Conservation (phyloP, 345 rosid genomes). For the Eucalyptus virginea region DNA sequence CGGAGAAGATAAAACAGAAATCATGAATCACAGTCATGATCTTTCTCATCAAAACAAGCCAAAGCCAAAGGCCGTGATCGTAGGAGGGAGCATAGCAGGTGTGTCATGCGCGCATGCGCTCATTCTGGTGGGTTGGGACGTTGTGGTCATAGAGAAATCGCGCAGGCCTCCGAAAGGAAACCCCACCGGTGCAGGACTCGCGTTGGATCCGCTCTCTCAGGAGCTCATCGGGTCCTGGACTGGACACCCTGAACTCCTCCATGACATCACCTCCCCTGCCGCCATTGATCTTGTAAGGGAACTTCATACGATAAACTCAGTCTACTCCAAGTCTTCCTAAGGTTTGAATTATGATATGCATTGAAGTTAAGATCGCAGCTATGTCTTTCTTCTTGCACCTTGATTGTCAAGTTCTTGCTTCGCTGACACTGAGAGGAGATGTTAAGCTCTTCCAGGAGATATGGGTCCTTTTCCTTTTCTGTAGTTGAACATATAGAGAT, state of each 20-base stretch:
- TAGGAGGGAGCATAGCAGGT: slow-evolving; percentile 81
- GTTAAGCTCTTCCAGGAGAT: background rate
- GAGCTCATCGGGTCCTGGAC: slow-evolving; percentile 54
- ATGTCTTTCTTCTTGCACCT: background rate
- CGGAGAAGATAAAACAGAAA: background rate
- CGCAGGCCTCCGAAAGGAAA: slow-evolving; percentile 45
- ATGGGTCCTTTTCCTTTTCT: background rate
- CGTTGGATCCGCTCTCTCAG: slow-evolving; percentile 35
- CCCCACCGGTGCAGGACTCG: slow-evolving; percentile 77
- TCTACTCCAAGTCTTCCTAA: background rate
- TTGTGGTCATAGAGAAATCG: slow-evolving; percentile 53
- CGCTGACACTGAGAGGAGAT: background rate
- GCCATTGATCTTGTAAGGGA: slow-evolving; percentile 38
- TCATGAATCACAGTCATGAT: background rate
- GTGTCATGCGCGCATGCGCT: slow-evolving; percentile 75
- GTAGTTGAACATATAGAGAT: background rate
- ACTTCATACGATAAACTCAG: background rate
- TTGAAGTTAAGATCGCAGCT: background rate
- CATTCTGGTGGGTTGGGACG: slow-evolving; percentile 55
- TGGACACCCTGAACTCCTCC: slow-evolving; percentile 25
- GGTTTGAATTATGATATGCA: background rate
- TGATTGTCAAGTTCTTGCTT: background rate
- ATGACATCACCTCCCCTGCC: slow-evolving; percentile 36
- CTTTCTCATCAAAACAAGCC: background rate
- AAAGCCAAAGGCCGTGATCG: slow-evolving; percentile 35